Evolutionary conservation across 331 rosid genomes (phyloP).

Genomic region (Quercus lobata): DNA sequence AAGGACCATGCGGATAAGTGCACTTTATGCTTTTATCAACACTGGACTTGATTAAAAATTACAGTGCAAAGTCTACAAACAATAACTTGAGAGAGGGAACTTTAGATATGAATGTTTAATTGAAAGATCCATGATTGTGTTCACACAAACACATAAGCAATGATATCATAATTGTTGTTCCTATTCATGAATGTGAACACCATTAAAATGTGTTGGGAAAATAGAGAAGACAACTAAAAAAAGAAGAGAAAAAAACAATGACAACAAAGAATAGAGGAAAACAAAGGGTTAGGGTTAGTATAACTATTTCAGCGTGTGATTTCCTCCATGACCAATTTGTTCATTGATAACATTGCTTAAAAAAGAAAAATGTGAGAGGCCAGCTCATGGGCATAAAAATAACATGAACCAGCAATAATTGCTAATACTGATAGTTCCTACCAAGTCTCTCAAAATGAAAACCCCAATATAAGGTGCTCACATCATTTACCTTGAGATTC

Average conservation of each 20-base stretch:
- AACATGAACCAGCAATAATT: conserved; percentile 33
- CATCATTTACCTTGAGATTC: conserved; percentile 19
- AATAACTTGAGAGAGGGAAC: neutral
- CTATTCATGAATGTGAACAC: neutral
- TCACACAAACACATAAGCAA: neutral
- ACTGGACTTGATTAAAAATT: neutral
- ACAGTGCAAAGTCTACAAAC: neutral
- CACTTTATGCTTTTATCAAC: too few relatives aligned
- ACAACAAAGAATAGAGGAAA: neutral
- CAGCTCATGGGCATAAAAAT: conserved; percentile 31
- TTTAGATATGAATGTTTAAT: neutral
- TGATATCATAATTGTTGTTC: neutral
- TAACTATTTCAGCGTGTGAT: neutral
- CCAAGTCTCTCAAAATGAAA: neutral
- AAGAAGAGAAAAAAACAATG: neutral
- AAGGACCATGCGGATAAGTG: too few relatives aligned
- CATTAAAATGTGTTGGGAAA: neutral
- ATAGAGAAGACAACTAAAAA: neutral
- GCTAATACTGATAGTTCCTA: conserved; percentile 10
- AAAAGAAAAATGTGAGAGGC: conserved; percentile 19
- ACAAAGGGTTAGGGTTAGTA: neutral
- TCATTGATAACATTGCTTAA: neutral
- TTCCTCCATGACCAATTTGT: neutral
- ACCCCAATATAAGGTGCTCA: conserved; percentile 7
- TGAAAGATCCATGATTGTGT: neutral